Evolutionary conservation across 176 grass and related monocot genomes (phyloP).

Genomic region (Eragrostis curvula): DNA sequence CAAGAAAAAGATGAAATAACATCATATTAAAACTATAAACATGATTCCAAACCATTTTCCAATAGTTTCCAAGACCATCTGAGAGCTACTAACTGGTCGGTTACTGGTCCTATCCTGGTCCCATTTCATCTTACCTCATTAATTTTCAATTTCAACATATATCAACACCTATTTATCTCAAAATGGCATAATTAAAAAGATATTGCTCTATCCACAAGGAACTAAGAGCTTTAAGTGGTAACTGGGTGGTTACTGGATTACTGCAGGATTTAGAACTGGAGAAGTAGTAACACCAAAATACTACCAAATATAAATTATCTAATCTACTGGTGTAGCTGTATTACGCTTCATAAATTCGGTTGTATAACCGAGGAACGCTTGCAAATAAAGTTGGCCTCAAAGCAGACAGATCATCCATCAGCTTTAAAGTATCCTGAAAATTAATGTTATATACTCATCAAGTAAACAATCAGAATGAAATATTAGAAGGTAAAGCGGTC

Average conservation of each 20-base stretch:
- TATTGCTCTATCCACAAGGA: not conserved
- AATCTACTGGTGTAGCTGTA: conserved; percentile 37
- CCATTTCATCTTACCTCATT: not conserved
- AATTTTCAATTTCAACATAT: not conserved
- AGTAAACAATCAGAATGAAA: not conserved
- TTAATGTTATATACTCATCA: conserved; percentile 23
- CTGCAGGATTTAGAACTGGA: not conserved
- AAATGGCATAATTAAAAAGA: not conserved
- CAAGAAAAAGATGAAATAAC: conserved; percentile 12
- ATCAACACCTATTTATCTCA: not conserved
- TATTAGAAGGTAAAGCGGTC: not conserved
- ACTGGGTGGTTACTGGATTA: not conserved
- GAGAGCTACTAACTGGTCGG: not conserved
- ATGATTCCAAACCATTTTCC: not conserved
- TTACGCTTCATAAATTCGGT: conserved; percentile 93
- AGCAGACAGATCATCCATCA: conserved; percentile 92
- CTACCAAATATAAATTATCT: conserved; percentile 8
- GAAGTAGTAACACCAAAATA: conserved; percentile 15
- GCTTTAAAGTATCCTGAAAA: conserved; percentile 94
- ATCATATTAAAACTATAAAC: not conserved
- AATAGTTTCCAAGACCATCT: not conserved
- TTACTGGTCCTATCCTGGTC: not conserved
- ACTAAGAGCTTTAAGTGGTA: not conserved
- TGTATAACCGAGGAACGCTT: conserved; percentile 92
- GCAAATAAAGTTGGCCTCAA: conserved; percentile 88